Evolutionary conservation across 2,329 filamentous ascomycete species (phyloP), one percentile per base, ranked within the genome.

Genomic region (Neofusicoccum ribis): DNA sequence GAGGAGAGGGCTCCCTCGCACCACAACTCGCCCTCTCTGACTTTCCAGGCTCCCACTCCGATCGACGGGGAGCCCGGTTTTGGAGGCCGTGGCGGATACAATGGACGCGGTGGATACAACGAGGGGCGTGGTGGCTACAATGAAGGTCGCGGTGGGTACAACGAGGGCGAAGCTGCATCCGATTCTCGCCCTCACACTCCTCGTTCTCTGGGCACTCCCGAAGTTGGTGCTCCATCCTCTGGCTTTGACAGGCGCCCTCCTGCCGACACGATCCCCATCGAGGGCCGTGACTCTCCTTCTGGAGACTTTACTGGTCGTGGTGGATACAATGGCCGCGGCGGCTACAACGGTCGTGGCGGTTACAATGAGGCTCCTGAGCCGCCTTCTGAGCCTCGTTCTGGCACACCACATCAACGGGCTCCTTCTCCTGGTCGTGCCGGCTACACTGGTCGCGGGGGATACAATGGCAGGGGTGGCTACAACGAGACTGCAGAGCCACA

Each of bases 21-120:
- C 15, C 47, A 56, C 39, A 34, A 39, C 39, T 62, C 58, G 11
- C 63, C 63, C 2, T 60, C 54, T 12, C 47, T 65, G 37, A 66
- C 58, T 6, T 63, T 62, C 31, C 37, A 63, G 7, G 56, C 64
- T 12, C 49, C 64, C 11, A 62, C 64, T 39, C 64, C 64, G 6
- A 61, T 65, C 7, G 63, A 65, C n/a, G 63, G 63, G 8, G 46
- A 65, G 27, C 36, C 36, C 12, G 56, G 63, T 2, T 65, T 65
- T 17, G 63, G 63, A 37, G 70, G 73, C 52, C 68, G 72, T 63
- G 54, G 70, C 15, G 71, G 71, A 1, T 72, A 72, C 62, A 68
- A 72, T 39, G 74, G 73, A 46, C 69, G 69, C 14, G 73, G 71
- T 65, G 73, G 75, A 37, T 76, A 76, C 67, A 75, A 75, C 11